phyloP scores from a whole-genome alignment of 2,329 filamentous ascomycete genomes.

The Chaetomiaceae sp. region DNA sequence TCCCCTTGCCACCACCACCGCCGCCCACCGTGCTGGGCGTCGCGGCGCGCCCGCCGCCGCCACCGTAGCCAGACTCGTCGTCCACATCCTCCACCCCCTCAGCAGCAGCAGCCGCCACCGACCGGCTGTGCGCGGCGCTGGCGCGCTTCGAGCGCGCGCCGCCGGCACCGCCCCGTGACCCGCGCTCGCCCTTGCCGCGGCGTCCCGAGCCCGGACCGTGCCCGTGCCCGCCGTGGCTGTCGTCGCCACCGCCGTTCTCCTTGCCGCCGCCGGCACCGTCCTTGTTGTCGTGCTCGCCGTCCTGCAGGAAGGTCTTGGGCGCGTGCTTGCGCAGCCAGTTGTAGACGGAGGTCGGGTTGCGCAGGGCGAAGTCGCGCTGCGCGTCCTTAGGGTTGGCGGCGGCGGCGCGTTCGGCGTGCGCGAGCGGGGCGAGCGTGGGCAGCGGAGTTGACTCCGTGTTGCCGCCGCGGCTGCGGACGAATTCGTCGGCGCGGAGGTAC shows the following conservation, averaged over 20 bases:
- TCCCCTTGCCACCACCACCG: conserved; percentile 38
- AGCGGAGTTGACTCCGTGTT: conserved; percentile 30
- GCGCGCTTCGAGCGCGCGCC: conserved; percentile 16
- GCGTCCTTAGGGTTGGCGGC: conserved; percentile 30
- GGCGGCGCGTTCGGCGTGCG: conserved; percentile 36
- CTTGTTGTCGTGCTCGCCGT: conserved; percentile 52
- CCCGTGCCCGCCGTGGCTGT: too few relatives aligned
- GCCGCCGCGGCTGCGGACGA: conserved; percentile 24
- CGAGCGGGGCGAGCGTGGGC: conserved; percentile 44
- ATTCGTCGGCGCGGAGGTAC: conserved; percentile 38
- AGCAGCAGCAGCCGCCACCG: conserved; percentile 9
- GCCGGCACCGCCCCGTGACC: conserved; percentile 12
- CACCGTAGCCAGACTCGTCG: conserved; percentile 20
- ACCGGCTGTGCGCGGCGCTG: conserved; percentile 7
- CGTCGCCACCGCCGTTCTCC: conserved; percentile 36
- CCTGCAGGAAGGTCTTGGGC: conserved; percentile 78
- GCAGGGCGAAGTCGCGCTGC: conserved; percentile 48
- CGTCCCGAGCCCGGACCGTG: conserved; percentile 21
- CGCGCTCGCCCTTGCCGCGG: conserved; percentile 28
- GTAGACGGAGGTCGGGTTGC: conserved; percentile 86
- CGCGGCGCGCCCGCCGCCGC: conserved; percentile 25
- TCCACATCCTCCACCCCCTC: conserved; percentile 14
- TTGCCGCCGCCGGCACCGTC: conserved; percentile 37
- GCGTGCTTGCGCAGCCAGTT: conserved; percentile 89
- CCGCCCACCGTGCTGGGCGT: conserved; percentile 26